Evolutionary conservation across 768 basidiomycete species (phyloP).

Genomic region (Collybiopsis luxurians): DNA sequence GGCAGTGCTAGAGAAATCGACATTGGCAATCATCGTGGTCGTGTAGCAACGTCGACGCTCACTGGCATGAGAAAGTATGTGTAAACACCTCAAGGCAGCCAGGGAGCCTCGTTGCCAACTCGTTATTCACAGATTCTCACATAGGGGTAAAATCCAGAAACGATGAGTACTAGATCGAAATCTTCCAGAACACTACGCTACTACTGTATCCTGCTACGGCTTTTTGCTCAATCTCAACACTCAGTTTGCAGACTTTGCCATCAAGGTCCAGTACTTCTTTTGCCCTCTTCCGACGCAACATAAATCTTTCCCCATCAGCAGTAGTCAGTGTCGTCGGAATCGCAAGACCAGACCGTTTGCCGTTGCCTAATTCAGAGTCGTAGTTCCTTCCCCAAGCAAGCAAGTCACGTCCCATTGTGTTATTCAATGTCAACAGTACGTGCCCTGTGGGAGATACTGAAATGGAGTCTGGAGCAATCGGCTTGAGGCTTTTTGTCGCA

Average conservation of each 20-base stretch:
- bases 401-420: slow-evolving; percentile 63
- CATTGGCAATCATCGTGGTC: background rate
- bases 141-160: background rate
- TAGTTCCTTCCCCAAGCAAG: slow-evolving; percentile 73
- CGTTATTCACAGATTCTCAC: no score
- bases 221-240: slow-evolving; percentile 62
- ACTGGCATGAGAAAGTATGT: no score
- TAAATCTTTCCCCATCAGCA: slow-evolving; percentile 54
- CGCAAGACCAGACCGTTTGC: slow-evolving; percentile 58
- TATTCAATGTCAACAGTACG: slow-evolving; percentile 71
- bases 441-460: slow-evolving; percentile 76
- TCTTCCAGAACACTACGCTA: slow-evolving; percentile 73
- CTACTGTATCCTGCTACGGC: slow-evolving; percentile 61
- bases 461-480: slow-evolving; percentile 61
- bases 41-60: no score
- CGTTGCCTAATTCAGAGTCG: slow-evolving; percentile 74
- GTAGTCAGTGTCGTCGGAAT: slow-evolving; percentile 50
- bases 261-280: slow-evolving; percentile 55
- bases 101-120: slow-evolving; percentile 6
- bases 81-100: no score
- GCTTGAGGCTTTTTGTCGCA: slow-evolving; percentile 49
- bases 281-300: slow-evolving; percentile 51
- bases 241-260: slow-evolving; percentile 58
- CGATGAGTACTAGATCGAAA: slow-evolving; percentile 18
- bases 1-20: slow-evolving; percentile 7